These are phyloP conservation scores for Phyllosticta paracitricarpa DNA, from an alignment of 2,329 filamentous ascomycete genomes.

Conservation along the genomic window DNA sequence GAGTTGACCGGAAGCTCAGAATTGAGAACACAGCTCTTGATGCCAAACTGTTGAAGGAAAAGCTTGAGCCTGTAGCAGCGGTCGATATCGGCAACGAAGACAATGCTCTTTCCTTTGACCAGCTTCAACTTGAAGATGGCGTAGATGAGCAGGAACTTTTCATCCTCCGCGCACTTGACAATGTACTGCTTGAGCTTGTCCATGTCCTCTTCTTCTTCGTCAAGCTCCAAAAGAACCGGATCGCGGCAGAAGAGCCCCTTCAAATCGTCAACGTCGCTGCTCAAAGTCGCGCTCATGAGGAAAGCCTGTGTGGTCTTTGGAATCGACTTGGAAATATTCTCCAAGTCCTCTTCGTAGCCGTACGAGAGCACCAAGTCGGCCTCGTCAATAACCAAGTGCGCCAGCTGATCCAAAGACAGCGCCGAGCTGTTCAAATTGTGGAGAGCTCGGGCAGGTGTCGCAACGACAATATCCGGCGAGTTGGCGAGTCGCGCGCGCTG, in stretches of 20 bases:
- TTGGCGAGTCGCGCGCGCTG: slow-evolving; percentile 79
- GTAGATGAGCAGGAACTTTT: slow-evolving; percentile 88
- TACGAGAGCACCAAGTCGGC: slow-evolving; percentile 90
- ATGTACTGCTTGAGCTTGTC: slow-evolving; percentile 77
- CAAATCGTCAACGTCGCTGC: slow-evolving; percentile 73
- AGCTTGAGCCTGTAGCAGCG: slow-evolving; percentile 85
- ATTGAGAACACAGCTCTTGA: slow-evolving; percentile 87
- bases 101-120: slow-evolving; percentile 83
- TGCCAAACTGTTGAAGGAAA: slow-evolving; percentile 93
- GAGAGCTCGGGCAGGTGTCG: slow-evolving; percentile 77
- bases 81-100: slow-evolving; percentile 81
- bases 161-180: slow-evolving; percentile 89
- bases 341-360: slow-evolving; percentile 83
- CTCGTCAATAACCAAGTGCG: slow-evolving; percentile 82
- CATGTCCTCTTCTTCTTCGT: slow-evolving; percentile 69
- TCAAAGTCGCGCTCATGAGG: slow-evolving; percentile 88
- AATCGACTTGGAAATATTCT: slow-evolving; percentile 64
- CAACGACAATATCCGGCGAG: slow-evolving; percentile 78
- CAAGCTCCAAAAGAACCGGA: slow-evolving; percentile 69
- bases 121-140: slow-evolving; percentile 92
- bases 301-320: slow-evolving; percentile 83
- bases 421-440: slow-evolving; percentile 65
- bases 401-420: slow-evolving; percentile 60
- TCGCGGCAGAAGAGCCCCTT: slow-evolving; percentile 78
- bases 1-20: slow-evolving; percentile 91